Base-by-base conservation (phyloP, 805 yeast genomes). In the Teunomyces funiuensis region DNA sequence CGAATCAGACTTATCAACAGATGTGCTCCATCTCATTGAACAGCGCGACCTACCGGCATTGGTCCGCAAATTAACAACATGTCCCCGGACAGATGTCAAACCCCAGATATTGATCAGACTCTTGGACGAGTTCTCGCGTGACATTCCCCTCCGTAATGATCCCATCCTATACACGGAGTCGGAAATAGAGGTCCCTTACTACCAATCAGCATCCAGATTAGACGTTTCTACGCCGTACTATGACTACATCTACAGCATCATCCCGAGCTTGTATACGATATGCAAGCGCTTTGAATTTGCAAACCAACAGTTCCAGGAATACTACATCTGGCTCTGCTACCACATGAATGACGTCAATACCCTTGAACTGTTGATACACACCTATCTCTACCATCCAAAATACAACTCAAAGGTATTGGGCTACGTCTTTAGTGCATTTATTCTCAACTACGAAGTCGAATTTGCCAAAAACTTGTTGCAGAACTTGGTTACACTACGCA, bases 261-360 rank as follows among this genome's bases (percentile, higher is more conserved):
- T 65, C 26, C 60, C 59, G 7, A 40, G 46, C 18, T 43, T 63
- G 8, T 52, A 62, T 29, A 41, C 47, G 14, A 47, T 55, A 5
- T 58, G 53, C 44, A 40, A 44, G 20, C 40, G 45, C 5, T 59
- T 39, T 14, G 47, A 40, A 26, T 34, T 20, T 16, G n/a, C 37
- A 6, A 31, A 44, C 23, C 44, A 33, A 17, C 36, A 20, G 19
- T 30, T 43, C 25, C 39, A 31, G 13, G 61, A 58, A 29, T 48
- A 52, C 28, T 59, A 55, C 33, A 61, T 65, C 7, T 65, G 68
- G 64, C 43, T 65, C 13, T 57, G 68, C 36, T 69, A 63, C 46
- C 71, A 69, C 49, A 50, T 50, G 49, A 62, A 65, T 33, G 67
- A 69, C 36, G 18, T 61, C 10, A 49, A 52, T 13, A 46, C 54